Conservation (phyloP, 257 asterid genomes). For the Primulina tabacum region DNA sequence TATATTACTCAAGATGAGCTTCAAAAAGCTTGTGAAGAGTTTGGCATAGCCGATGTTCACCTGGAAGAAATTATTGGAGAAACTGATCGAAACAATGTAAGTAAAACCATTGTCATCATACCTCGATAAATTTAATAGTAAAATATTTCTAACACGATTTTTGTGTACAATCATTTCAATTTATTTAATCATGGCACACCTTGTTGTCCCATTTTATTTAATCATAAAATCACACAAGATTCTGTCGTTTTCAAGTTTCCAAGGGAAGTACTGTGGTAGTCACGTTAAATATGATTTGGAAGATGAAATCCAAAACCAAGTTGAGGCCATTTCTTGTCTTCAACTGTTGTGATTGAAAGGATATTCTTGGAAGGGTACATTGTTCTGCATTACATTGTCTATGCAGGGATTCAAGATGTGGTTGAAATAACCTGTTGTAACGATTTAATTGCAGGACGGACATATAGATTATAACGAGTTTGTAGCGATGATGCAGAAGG, state of each 20-base stretch:
- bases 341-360: background rate
- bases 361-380: background rate
- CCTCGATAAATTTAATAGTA: background rate
- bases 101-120: background rate
- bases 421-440: background rate
- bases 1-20: slow-evolving; percentile 34
- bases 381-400: background rate
- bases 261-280: background rate
- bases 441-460: slow-evolving; percentile 33
- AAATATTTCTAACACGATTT: too few species aligned
- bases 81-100: slow-evolving; percentile 33
- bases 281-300: background rate
- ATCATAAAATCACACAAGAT: too few species aligned
- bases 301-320: background rate
- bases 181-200: background rate
- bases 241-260: background rate
- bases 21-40: slow-evolving; percentile 34
- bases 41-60: slow-evolving; percentile 27
- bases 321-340: background rate
- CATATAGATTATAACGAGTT: slow-evolving; percentile 47
- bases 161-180: background rate
- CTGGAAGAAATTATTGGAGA: slow-evolving; percentile 30
- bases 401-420: background rate
- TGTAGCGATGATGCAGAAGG: slow-evolving; percentile 52
- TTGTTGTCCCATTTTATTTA: background rate